These are phyloP conservation scores for Alternaria brassicae DNA, from an alignment of 2,329 filamentous ascomycete species.

Conservation along the genomic window DNA sequence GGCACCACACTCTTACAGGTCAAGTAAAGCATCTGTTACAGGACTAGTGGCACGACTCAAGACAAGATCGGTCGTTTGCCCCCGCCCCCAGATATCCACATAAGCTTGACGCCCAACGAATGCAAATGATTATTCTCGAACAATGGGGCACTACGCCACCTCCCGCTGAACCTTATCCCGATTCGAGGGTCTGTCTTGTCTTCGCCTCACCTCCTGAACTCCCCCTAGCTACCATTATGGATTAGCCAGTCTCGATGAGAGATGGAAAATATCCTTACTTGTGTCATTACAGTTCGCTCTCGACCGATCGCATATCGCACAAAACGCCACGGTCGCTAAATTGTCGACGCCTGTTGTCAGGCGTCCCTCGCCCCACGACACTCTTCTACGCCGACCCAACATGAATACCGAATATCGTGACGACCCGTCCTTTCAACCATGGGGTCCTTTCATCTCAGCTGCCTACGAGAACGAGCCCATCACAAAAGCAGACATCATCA, in stretches of 20 bases:
- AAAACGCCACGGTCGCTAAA: constrained; percentile 1
- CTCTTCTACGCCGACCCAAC: neutral
- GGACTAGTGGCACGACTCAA: neutral
- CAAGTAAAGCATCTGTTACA: constrained; percentile 1
- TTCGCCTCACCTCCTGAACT: constrained; percentile 26
- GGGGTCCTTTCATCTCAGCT: constrained; percentile 36
- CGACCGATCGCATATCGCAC: neutral
- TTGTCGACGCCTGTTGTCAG: neutral
- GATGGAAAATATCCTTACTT: constrained; percentile 4
- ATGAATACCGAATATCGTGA: constrained; percentile 31
- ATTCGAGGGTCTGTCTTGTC: constrained; percentile 23
- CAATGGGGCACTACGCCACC: neutral
- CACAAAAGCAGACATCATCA: constrained; percentile 39
- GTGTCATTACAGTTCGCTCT: neutral
- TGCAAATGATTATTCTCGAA: neutral
- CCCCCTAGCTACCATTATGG: constrained; percentile 20
- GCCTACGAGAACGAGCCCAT: constrained; percentile 37
- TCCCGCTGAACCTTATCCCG: constrained; percentile 25
- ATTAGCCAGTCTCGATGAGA: constrained; percentile 18
- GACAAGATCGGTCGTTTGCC: constrained; percentile 13
- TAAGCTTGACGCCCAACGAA: constrained; percentile 4
- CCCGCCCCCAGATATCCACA: constrained; percentile 2
- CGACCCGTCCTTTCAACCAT: constrained; percentile 28
- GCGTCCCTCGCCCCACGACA: neutral
- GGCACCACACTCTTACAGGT: neutral